Evolutionary conservation across 164 flowering plant species (phyloP).

Genomic region (Kalanchoe fedtschenkoi): DNA sequence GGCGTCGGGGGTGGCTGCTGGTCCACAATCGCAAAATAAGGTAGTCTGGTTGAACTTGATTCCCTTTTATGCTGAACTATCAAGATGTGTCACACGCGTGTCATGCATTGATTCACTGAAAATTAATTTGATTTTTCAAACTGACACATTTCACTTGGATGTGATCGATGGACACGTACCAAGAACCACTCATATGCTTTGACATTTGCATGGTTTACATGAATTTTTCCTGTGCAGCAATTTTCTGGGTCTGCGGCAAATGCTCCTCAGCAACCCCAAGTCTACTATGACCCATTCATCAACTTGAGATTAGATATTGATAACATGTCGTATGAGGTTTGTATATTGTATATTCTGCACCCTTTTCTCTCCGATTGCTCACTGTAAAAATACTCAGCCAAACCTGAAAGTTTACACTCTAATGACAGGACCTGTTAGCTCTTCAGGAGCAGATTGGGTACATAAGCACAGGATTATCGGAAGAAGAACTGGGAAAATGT

Average conservation of each 20-base stretch:
- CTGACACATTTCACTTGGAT: too few relatives aligned
- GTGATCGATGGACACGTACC: too few relatives aligned
- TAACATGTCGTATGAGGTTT: conserved; percentile 1
- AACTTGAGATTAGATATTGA: background rate
- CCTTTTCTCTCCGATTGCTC: background rate
- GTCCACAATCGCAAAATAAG: background rate
- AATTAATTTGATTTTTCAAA: too few relatives aligned
- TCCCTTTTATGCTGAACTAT: too few relatives aligned
- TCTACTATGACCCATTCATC: conserved; percentile 2
- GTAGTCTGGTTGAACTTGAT: too few relatives aligned
- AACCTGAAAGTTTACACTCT: background rate
- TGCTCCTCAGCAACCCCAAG: background rate
- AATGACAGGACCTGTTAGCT: background rate
- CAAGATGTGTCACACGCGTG: too few relatives aligned
- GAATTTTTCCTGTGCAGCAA: too few relatives aligned
- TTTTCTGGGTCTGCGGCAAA: background rate
- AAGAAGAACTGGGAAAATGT: background rate
- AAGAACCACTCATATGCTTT: too few relatives aligned
- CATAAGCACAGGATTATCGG: background rate
- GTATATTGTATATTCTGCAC: background rate
- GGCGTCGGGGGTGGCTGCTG: background rate
- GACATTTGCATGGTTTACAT: too few relatives aligned
- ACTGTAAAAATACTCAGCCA: background rate
- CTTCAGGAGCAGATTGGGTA: background rate
- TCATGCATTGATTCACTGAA: too few relatives aligned